phyloP scores from a whole-genome alignment of 2,329 filamentous ascomycete genomes.

The Akanthomyces dipterigenus region DNA sequence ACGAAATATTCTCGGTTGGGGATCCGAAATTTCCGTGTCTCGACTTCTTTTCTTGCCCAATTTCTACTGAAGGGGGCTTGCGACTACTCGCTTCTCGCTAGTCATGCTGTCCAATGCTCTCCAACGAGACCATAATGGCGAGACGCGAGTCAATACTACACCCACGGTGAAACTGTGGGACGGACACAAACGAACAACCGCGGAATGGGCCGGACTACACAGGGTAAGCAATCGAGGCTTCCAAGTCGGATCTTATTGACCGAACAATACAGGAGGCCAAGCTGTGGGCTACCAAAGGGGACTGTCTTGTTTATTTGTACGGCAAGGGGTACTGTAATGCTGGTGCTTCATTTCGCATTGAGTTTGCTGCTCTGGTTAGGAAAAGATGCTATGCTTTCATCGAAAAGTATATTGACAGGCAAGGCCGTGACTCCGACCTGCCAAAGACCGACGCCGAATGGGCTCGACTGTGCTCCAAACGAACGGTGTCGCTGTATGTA shows the following conservation, averaged over 20 bases:
- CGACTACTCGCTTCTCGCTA: background rate
- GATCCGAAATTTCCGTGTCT: background rate
- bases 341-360: slow-evolving; percentile 62
- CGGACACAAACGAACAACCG: background rate
- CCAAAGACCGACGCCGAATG: slow-evolving; percentile 24
- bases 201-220: slow-evolving; percentile 3
- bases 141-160: background rate
- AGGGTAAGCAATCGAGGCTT: slow-evolving; percentile 4
- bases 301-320: slow-evolving; percentile 66
- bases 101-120: background rate
- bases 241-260: background rate
- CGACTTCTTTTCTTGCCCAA: background rate
- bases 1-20: background rate
- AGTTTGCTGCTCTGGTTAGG: slow-evolving; percentile 49
- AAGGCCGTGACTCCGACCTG: slow-evolving; percentile 16
- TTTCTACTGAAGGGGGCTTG: background rate
- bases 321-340: slow-evolving; percentile 56
- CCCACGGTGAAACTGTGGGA: slow-evolving; percentile 6
- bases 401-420: slow-evolving; percentile 38
- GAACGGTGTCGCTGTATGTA: slow-evolving; percentile 58
- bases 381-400: slow-evolving; percentile 56
- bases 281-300: slow-evolving; percentile 60
- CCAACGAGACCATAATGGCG: background rate
- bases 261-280: slow-evolving; percentile 54
- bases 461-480: slow-evolving; percentile 23